Conservation (phyloP, 1,284 basidiomycete species). For the Puccinia hordei region DNA sequence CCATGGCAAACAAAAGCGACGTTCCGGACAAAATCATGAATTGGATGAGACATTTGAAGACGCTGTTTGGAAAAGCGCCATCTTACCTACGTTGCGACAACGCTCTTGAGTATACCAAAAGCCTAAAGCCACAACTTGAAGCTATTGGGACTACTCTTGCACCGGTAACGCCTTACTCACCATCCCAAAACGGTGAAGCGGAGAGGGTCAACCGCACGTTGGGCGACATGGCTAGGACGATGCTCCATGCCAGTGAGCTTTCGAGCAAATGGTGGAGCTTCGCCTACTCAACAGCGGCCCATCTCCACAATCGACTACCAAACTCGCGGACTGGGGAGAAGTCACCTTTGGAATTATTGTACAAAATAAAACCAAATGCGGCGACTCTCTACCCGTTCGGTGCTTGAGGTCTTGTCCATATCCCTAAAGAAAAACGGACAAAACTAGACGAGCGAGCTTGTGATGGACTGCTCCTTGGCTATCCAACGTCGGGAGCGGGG, state of each 20-base stretch:
- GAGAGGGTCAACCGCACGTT: background rate
- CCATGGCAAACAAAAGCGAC: background rate
- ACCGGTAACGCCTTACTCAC: background rate
- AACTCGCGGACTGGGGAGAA: background rate
- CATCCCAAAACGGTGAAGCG: conserved; percentile 8
- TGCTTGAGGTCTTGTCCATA: background rate
- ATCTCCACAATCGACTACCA: background rate
- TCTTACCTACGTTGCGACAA: conserved; percentile 7
- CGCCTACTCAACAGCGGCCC: background rate
- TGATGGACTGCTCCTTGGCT: background rate
- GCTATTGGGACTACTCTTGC: background rate
- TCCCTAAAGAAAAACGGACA: background rate
- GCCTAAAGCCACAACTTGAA: background rate
- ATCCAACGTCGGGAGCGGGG: background rate
- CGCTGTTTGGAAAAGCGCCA: background rate
- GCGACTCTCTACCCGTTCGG: background rate
- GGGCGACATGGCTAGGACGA: conserved; percentile 1
- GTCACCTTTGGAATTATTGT: background rate
- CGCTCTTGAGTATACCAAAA: background rate
- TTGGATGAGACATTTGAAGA: background rate
- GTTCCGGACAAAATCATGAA: conserved; percentile 4
- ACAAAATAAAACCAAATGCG: background rate
- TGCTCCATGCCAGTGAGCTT: background rate
- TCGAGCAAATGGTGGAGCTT: background rate
- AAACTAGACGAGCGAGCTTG: background rate